Base-by-base conservation (phyloP, 1,139 yeast species). In the Suhomyces taliae region DNA sequence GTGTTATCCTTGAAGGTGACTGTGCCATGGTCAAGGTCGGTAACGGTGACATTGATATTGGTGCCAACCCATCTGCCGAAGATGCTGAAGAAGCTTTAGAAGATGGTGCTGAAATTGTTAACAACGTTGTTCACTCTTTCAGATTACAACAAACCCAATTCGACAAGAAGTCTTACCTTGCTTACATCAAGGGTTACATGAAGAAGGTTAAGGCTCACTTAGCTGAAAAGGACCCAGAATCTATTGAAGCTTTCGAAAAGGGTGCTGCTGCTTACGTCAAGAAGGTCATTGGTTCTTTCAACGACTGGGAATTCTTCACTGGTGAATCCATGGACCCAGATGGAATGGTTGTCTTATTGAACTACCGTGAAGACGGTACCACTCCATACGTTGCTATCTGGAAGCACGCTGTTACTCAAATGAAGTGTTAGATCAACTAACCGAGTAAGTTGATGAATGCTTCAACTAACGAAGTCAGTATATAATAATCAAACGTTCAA, bases 301-400 rank as follows among this genome's bases (percentile, higher is more conserved):
- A 85, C 72, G 99, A 93, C 83, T 93, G 95, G 95, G 99, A 93
- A 70, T 93, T 93, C 84, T 93, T 77, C 90, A 93, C 97, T 62
- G 99, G 99, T 82, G 98, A 93, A 82, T 87, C 96, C 69, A 95
- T 93, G 99, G 97, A 95, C 85, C 97, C 98, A 73, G 98, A 93
- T 75, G 97, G 87, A 66, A 93, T 93, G 99, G 78, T 93, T 70
- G 91, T 90, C 62, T 85, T 93, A 75, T 87, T 93, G 79, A 93
- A 93, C 95, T 93, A 93, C 90, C 95, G 99, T 81, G 99, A 93
- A 81, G 98, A 93, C 71, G 99, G 99, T 81, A 80, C 85, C 65
- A 95, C 99, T 61, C 99, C 99, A 69, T 95, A 70, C 81, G 95
- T 93, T 69, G 90, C 91, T 61, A 84, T 90, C 86, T 93, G 98